Percentiles rank a stretch among this genome's conserved stretches.
Evolutionary conservation across 768 basidiomycete genomes (phyloP).

Genomic region (Baorangia bicolor): DNA sequence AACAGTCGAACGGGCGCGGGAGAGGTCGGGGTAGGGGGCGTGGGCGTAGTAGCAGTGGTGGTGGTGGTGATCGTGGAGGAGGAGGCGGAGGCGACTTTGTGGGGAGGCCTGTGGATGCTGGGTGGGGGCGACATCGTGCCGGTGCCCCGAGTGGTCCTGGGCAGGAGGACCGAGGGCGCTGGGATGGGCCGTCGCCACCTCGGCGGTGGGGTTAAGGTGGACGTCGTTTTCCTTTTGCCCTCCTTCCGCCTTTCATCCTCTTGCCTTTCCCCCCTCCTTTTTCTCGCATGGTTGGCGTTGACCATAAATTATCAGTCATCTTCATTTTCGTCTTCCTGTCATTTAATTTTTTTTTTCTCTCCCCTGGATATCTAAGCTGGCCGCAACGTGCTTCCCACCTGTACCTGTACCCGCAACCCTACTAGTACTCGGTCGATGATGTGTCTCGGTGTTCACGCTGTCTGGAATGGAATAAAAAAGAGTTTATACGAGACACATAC

Average conservation of each 20-base stretch:
- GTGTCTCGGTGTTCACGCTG: not conserved
- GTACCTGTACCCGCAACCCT: conserved; percentile 18
- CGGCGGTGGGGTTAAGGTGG: conserved; percentile 24
- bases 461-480: conserved; percentile 2
- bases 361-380: conserved; percentile 8
- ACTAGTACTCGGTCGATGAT: conserved; percentile 1
- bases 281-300: not conserved
- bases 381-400: not conserved
- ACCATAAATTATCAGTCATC: conserved; percentile 30
- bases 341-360: not conserved
- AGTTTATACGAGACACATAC: not conserved
- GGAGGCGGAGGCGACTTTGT: conserved; percentile 25
- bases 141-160: conserved; percentile 25
- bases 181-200: conserved; percentile 29
- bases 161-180: conserved; percentile 25
- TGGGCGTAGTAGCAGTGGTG: conserved; percentile 18
- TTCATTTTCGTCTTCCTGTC: not conserved
- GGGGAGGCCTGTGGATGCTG: conserved; percentile 46
- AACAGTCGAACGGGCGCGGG: conserved; percentile 32
- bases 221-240: not conserved
- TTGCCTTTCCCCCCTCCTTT: not conserved
- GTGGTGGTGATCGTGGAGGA: not conserved
- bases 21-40: conserved; percentile 32
- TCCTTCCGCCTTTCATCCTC: not conserved
- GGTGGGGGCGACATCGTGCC: conserved; percentile 31